Percentiles rank a stretch among this genome's conserved stretches.
Evolutionary conservation across 352 stramenopile species (phyloP).

Genomic region (Aphanomyces euteiches): DNA sequence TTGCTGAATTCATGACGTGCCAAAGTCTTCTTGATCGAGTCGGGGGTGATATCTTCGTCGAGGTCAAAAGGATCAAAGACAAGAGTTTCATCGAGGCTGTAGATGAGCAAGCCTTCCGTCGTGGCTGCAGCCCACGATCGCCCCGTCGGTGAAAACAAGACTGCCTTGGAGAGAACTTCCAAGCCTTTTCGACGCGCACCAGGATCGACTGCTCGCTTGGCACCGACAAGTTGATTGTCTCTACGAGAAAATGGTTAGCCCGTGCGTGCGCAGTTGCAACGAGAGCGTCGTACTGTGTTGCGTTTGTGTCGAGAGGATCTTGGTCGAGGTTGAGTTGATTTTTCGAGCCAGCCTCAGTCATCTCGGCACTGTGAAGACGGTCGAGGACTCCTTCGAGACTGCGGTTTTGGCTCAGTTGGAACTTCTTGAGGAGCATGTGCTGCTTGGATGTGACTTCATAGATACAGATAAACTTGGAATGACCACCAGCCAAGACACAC

Average conservation of each 20-base stretch:
- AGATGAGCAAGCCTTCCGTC: slow-evolving; percentile 97
- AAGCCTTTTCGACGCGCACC: slow-evolving; percentile 83
- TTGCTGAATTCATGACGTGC: slow-evolving; percentile 85
- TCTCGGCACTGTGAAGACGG: slow-evolving; percentile 89
- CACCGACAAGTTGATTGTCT: slow-evolving; percentile 65
- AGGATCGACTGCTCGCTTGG: slow-evolving; percentile 89
- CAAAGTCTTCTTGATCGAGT: slow-evolving; percentile 86
- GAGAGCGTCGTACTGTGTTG: slow-evolving; percentile 27
- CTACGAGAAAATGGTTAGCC: slow-evolving; percentile 18
- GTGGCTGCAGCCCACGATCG: slow-evolving; percentile 95
- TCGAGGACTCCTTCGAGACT: slow-evolving; percentile 96
- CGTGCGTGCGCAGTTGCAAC: background rate
- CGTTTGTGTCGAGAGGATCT: slow-evolving; percentile 58
- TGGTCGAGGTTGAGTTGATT: slow-evolving; percentile 65
- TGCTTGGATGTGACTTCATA: slow-evolving; percentile 92
- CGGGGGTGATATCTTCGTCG: slow-evolving; percentile 96
- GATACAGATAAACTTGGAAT: slow-evolving; percentile 99
- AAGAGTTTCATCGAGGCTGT: slow-evolving; percentile 93
- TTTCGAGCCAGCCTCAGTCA: slow-evolving; percentile 74
- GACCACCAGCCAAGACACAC: slow-evolving; percentile 95
- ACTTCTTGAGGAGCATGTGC: slow-evolving; percentile 98
- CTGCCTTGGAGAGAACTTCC: slow-evolving; percentile 86
- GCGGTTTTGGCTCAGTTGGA: slow-evolving; percentile 98
- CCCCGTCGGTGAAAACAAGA: slow-evolving; percentile 97
- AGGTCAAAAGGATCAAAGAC: slow-evolving; percentile 99